These are phyloP conservation scores for Papilionanthe hybrid DNA, from an alignment of 116 monocot genomes.

Conservation along the genomic window DNA sequence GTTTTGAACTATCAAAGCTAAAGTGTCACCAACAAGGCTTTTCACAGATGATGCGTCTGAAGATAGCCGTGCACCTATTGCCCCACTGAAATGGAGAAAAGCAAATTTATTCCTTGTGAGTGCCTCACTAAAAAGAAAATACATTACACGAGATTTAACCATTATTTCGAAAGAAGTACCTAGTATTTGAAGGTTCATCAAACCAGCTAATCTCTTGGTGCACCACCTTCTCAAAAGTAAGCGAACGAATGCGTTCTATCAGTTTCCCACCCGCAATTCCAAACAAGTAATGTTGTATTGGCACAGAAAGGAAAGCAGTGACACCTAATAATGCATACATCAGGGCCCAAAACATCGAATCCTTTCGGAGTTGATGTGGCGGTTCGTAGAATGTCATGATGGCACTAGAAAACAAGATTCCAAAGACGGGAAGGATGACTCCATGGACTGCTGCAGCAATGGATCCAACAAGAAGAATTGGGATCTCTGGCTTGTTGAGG, in stretches of 20 bases:
- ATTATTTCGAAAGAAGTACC: constrained; percentile 13
- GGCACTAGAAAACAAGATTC: constrained; percentile 41
- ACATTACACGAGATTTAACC: neutral
- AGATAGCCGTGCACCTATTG: constrained; percentile 53
- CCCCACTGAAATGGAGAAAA: constrained; percentile 25
- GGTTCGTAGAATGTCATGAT: constrained; percentile 60
- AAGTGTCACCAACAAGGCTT: constrained; percentile 50
- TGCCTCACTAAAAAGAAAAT: neutral
- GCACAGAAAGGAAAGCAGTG: constrained; percentile 15
- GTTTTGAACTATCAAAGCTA: constrained; percentile 38
- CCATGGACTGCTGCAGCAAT: constrained; percentile 40
- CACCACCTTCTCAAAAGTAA: constrained; percentile 52
- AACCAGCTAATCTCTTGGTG: constrained; percentile 71
- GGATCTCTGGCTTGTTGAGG: constrained; percentile 64
- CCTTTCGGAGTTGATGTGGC: constrained; percentile 29
- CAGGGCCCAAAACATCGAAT: constrained; percentile 50
- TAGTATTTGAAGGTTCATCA: constrained; percentile 55
- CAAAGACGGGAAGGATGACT: constrained; percentile 48
- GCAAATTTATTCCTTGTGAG: neutral
- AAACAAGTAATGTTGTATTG: constrained; percentile 41
- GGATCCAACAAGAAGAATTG: constrained; percentile 37
- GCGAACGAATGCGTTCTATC: constrained; percentile 45
- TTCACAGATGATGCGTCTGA: constrained; percentile 42
- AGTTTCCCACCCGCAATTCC: constrained; percentile 63
- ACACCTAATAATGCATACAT: constrained; percentile 35